Evolutionary conservation across 73 alveolate genomes (phyloP).

Genomic region (Paramecium biaurelia): DNA sequence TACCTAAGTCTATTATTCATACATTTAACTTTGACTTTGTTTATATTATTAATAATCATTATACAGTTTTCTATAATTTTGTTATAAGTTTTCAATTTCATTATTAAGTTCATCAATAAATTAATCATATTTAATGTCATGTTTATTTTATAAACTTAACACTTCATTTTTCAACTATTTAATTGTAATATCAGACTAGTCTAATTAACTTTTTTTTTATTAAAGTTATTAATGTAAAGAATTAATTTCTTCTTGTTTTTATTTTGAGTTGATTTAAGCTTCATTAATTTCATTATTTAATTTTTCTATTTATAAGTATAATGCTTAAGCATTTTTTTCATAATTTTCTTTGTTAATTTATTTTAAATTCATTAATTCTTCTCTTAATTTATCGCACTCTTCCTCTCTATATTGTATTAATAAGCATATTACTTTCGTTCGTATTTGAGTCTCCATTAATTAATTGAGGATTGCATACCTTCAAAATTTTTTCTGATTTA

Average conservation of each 20-base stretch:
- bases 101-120: neutral
- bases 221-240: neutral
- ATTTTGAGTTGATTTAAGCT: neutral
- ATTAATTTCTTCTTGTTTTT: neutral
- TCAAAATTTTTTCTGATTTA: neutral
- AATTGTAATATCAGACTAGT: neutral
- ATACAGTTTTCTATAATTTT: neutral
- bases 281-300: neutral
- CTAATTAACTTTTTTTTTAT: neutral
- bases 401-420: neutral
- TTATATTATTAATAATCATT: neutral
- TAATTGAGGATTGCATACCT: constrained; percentile 36
- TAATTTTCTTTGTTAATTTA: neutral
- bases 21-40: neutral
- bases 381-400: constrained; percentile 1
- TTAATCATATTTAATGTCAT: neutral
- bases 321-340: neutral
- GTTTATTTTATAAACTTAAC: neutral
- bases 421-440: constrained; percentile 1
- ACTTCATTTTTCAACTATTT: neutral
- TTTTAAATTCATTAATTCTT: neutral
- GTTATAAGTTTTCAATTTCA: neutral
- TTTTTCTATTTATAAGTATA: neutral
- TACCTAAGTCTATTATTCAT: neutral
- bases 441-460: constrained; percentile 26